phyloP scores from a whole-genome alignment of 371 early-diverging fungal species.

The Mucor mucedo region DNA sequence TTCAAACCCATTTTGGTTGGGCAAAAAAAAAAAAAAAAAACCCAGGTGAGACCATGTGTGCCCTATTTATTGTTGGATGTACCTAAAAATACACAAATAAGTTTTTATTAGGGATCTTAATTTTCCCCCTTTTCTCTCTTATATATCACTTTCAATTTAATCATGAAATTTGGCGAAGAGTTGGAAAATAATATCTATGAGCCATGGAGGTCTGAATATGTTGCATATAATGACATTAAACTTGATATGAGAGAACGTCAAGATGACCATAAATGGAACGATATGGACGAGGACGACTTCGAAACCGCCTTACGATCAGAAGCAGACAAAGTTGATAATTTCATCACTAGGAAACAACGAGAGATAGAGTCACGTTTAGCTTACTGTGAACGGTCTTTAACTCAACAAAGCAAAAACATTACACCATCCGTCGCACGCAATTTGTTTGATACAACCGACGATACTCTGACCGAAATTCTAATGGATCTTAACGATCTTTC shows the following conservation, averaged over 20 bases:
- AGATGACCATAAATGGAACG: slow-evolving; percentile 54
- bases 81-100: slow-evolving; percentile 21
- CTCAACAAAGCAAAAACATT: slow-evolving; percentile 33
- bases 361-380: slow-evolving; percentile 88
- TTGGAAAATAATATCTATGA: slow-evolving; percentile 71
- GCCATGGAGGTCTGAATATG: slow-evolving; percentile 88
- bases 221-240: slow-evolving; percentile 84
- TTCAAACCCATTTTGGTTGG: background rate
- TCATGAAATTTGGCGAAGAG: slow-evolving; percentile 88
- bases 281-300: slow-evolving; percentile 83
- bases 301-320: slow-evolving; percentile 84
- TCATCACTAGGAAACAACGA: slow-evolving; percentile 72
- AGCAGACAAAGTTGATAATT: slow-evolving; percentile 78
- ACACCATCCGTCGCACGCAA: slow-evolving; percentile 23
- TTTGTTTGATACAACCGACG: slow-evolving; percentile 64
- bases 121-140: slow-evolving; percentile 9
- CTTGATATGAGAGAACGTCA: slow-evolving; percentile 67
- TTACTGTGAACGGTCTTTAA: slow-evolving; percentile 65
- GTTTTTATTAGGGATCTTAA: background rate
- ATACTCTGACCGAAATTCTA: slow-evolving; percentile 79
- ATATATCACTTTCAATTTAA: slow-evolving; percentile 1
- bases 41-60: slow-evolving; percentile 17
- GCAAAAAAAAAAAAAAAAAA: background rate
- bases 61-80: slow-evolving; percentile 7
- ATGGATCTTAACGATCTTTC: slow-evolving; percentile 89